phyloP scores from a whole-genome alignment of 2,329 filamentous ascomycete species.

The Colletotrichum paranaense region DNA sequence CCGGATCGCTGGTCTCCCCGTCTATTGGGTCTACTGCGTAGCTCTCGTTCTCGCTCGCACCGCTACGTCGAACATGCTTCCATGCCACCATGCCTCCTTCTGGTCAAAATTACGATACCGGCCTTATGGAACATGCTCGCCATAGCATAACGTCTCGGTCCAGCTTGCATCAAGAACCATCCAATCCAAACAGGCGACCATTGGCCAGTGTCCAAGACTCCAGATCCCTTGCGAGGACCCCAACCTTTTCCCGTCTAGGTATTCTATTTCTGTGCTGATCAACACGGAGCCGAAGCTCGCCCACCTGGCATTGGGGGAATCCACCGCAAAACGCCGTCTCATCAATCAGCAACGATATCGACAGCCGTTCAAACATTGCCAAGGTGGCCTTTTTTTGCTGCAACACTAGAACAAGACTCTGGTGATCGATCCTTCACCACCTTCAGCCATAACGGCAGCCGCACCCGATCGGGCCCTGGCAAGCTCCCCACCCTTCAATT shows the following conservation, averaged over 20 bases:
- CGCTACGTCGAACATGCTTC: constrained; percentile 25
- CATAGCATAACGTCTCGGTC: constrained; percentile 14
- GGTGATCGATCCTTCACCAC: constrained; percentile 6
- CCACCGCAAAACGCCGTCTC: constrained; percentile 10
- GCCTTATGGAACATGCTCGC: constrained; percentile 17
- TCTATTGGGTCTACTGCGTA: not conserved
- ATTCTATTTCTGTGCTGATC: constrained; percentile 2
- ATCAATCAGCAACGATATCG: constrained; percentile 34
- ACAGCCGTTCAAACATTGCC: constrained; percentile 25
- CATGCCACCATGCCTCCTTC: constrained; percentile 9
- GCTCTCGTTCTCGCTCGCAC: constrained; percentile 26
- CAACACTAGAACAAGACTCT: constrained; percentile 9
- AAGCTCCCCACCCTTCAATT: not conserved
- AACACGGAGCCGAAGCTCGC: not conserved
- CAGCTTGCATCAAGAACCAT: not conserved
- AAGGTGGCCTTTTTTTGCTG: constrained; percentile 10
- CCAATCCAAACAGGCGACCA: not conserved
- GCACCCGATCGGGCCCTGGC: constrained; percentile 20
- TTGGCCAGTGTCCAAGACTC: not conserved
- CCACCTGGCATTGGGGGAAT: not conserved
- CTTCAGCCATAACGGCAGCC: constrained; percentile 7
- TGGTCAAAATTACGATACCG: constrained; percentile 25
- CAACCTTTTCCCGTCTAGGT: not conserved
- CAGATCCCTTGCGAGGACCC: not conserved
- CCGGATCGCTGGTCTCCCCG: constrained; percentile 11